Evolutionary conservation across 768 basidiomycete genomes (phyloP), one percentile per base, ranked within the genome.

Genomic region (Porphyrellus cyaneotinctus): DNA sequence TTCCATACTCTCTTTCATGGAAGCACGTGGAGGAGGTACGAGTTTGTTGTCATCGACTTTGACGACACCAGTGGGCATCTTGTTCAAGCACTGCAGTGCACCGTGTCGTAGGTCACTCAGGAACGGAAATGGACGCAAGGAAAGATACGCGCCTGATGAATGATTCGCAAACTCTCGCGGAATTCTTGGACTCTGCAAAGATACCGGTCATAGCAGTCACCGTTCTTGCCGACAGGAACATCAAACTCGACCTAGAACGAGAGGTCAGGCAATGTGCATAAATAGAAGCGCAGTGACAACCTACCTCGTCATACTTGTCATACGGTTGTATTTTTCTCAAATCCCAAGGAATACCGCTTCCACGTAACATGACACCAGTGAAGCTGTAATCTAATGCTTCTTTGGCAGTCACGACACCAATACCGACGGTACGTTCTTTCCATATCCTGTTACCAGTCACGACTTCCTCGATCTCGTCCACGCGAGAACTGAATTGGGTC

Each of bases 1-100:
- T 73, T 97, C 95, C 94, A 97, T 97, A 72, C 86, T 91, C 76
- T 99, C 97, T 74, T 99, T 99, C 97, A 99, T 99, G 51, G 87
- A 86, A 1, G 95, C 95, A 52, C 95, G 86, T 14, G 95, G 94
- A 26, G 95, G 95, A 22, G 97, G 93, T 1, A 90, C 90, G 53
- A 98, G 84, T 74, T 99, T 99, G 75, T 97, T 89, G 74, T 98
- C 95, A 66, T 99, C 95, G 24, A 97, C 83, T 73, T 94, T 97
- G 74, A 95, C 70, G 26, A 81, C 91, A 32, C 97, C 97, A 13
- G 84, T 77, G 0, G 95, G 89, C 75, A 99, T 99, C 75, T 97
- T 98, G 78, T 98, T 97, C 60, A 99, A 72, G 69, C 94, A 97
- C 82, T 97, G 72, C 7, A 28, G n/a, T 24, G 13, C 2, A 31